Evolutionary conservation across 2,329 filamentous ascomycete species (phyloP).

Genomic region (Trichoderma sp.): DNA sequence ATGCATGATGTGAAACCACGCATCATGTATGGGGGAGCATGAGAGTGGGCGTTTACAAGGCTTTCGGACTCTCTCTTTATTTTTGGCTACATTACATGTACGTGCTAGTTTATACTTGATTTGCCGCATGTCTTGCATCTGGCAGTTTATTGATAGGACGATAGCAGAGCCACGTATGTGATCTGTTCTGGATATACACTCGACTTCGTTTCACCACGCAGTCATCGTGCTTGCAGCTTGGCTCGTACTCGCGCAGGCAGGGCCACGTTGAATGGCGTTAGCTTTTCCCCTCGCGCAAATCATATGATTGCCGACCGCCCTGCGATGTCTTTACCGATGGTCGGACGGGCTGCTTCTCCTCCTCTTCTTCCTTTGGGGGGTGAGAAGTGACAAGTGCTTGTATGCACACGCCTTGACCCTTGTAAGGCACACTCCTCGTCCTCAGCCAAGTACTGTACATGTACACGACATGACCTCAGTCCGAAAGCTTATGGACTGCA

Average conservation of each 20-base stretch:
- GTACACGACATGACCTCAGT: background rate
- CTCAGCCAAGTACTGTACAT: background rate
- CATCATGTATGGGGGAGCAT: background rate
- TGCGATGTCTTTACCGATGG: background rate
- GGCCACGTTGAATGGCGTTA: conserved; percentile 8
- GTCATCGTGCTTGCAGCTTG: background rate
- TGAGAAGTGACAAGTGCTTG: background rate
- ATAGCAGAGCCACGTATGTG: background rate
- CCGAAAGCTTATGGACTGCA: background rate
- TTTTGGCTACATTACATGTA: background rate
- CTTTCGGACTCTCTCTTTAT: background rate
- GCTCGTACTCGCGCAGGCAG: background rate
- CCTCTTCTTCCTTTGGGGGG: background rate
- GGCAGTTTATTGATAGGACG: background rate
- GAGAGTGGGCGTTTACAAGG: background rate
- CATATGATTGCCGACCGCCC: background rate
- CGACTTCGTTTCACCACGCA: background rate
- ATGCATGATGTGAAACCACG: conserved; percentile 8
- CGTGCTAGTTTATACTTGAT: background rate
- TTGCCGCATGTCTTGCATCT: background rate
- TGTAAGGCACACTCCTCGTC: background rate
- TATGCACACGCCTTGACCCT: conserved; percentile 2
- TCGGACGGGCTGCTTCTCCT: background rate
- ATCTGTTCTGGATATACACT: background rate
- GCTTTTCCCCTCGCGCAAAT: background rate